Evolutionary conservation across 1,284 basidiomycete genomes (phyloP), one percentile per base, ranked within the genome.

Genomic region (Cutaneotrichosporon sp.): DNA sequence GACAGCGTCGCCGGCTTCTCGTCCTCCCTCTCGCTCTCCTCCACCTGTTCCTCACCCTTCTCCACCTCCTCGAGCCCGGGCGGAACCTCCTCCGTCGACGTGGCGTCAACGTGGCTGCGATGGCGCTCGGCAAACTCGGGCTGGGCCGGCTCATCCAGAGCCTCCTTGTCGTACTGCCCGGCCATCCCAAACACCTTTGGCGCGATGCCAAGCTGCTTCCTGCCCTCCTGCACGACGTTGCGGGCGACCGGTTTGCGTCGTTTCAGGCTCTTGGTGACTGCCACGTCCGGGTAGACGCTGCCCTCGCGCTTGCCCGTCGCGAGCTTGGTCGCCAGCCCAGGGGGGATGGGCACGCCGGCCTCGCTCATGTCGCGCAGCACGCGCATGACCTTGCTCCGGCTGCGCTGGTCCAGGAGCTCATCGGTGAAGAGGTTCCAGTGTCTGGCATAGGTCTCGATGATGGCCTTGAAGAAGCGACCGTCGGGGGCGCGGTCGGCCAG

Each of bases 401-500:
- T 14, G 3, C 8, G 13, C 18, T 5, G 14, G 5, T 22, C 16
- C 4, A 57, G 27, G 9, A 52, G 52, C 14, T 5, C 20, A 16
- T 25, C 11, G 22, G 5, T 33, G 27, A 36, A n/a, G 8, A 67
- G 54, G 5, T 42, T 3, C 56, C 59, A 67, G 16, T 46, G 42
- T 18, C 27, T 16, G 7, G n/a, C 7, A 20, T 58, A 29, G 3
- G 66, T 68, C 1, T 49, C 34, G 22, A 69, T 64, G 16, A 69
- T 54, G 0, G 64, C 58, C 14, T 66, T 46, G 56, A 69, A 71
- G 56, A 68, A 72, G 4, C 54, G 53, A 27, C 62, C 58, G 27
- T 66, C 63, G 14, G 62, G 63, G 7, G 33, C 51, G 42, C 50
- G 61, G 18, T 47, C 49, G 8, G 49, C 45, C 13, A 24, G 22